A percentile compares a stretch with the other conserved stretches of the same genome.
These are phyloP conservation scores for Acmispon strigosus DNA, from an alignment of 306 rosid genomes.

Conservation along the genomic window DNA sequence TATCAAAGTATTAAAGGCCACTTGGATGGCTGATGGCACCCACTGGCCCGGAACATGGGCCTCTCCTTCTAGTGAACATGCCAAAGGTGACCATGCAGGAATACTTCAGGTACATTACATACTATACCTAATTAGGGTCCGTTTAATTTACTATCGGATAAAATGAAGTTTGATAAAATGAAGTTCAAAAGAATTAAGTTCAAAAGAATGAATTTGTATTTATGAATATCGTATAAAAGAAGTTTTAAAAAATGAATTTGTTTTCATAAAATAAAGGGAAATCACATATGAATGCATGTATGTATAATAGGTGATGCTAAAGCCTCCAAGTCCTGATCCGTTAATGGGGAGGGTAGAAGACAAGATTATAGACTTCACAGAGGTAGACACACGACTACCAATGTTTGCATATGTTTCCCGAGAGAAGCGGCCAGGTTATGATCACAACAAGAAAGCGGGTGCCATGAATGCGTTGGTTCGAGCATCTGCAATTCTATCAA, in stretches of 20 bases:
- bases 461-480: slow-evolving; percentile 55
- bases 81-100: slow-evolving; percentile 44
- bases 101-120: slow-evolving; percentile 29
- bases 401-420: slow-evolving; percentile 48
- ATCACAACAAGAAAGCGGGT: slow-evolving; percentile 53
- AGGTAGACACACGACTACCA: slow-evolving; percentile 36
- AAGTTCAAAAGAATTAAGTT: too few relatives aligned
- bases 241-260: too few relatives aligned
- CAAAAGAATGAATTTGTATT: too few relatives aligned
- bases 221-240: too few relatives aligned
- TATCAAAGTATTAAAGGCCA: slow-evolving; percentile 37
- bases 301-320: slow-evolving; percentile 28
- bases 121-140: too few relatives aligned
- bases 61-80: slow-evolving; percentile 26
- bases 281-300: too few relatives aligned
- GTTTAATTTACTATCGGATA: too few relatives aligned
- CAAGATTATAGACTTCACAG: slow-evolving; percentile 38
- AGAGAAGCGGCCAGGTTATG: slow-evolving; percentile 52
- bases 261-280: too few relatives aligned
- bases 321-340: slow-evolving; percentile 43
- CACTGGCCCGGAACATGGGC: slow-evolving; percentile 58
- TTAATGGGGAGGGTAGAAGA: slow-evolving; percentile 29
- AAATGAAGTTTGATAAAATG: too few relatives aligned
- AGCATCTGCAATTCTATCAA: slow-evolving; percentile 44
- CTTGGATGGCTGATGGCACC: slow-evolving; percentile 61